Percentiles rank a stretch among this genome's conserved stretches.
Evolutionary conservation across 1,284 basidiomycete genomes (phyloP).

Genomic region (Rhodotorula sp.): DNA sequence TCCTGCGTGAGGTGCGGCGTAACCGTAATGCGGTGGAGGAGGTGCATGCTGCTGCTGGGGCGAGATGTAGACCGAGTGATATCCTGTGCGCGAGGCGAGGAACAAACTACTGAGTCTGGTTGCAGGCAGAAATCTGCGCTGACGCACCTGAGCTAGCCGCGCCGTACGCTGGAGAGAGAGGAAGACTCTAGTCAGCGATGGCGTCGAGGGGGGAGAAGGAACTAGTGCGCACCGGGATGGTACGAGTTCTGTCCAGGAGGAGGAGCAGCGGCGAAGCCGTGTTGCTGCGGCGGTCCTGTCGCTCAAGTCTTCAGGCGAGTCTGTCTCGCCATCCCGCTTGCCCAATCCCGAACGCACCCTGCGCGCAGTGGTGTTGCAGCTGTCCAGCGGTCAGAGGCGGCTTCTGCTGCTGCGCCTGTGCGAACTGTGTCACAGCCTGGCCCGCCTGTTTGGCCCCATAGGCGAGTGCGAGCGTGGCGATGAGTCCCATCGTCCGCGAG

Average conservation of each 20-base stretch:
- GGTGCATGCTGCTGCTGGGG: neutral
- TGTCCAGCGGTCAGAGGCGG: too few relatives aligned
- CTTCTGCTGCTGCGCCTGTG: neutral
- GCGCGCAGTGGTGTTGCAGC: too few relatives aligned
- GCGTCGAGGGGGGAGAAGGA: neutral
- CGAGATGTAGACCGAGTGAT: neutral
- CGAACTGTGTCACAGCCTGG: neutral
- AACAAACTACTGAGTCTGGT: neutral
- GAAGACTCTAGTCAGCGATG: neutral
- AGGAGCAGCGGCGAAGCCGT: neutral
- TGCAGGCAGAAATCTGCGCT: too few relatives aligned
- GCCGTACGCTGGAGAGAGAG: neutral
- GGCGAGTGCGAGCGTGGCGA: neutral
- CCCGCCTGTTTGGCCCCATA: neutral
- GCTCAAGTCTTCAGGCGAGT: too few relatives aligned
- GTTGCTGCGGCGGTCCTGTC: neutral
- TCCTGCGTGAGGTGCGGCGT: too few relatives aligned
- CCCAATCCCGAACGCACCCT: too few relatives aligned
- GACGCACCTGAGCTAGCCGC: neutral
- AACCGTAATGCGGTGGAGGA: neutral
- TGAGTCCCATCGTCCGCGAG: neutral
- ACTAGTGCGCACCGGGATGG: neutral
- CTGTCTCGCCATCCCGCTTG: too few relatives aligned
- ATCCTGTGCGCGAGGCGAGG: neutral
- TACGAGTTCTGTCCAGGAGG: neutral